Percentiles rank a stretch among this genome's conserved stretches.
phyloP scores from a whole-genome alignment of 352 stramenopile species.

The Phytophthora sojae region DNA sequence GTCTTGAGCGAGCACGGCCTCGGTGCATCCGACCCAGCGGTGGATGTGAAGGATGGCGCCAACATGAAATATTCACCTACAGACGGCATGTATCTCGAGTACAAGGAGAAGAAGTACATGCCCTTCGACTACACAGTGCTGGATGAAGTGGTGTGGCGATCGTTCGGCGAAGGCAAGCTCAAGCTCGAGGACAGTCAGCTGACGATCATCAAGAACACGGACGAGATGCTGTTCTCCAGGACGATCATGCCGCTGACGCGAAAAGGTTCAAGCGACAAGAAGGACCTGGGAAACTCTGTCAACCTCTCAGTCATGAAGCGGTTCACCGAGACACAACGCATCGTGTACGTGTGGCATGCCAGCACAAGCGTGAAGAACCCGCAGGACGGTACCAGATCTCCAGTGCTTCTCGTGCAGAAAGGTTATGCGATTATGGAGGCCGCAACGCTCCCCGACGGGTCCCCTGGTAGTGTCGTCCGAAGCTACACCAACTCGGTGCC shows the following conservation, averaged over 20 bases:
- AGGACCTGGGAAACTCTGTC: slow-evolving; percentile 17
- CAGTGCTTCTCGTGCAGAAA: slow-evolving; percentile 37
- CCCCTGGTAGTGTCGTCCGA: slow-evolving; percentile 21
- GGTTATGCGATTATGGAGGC: slow-evolving; percentile 19
- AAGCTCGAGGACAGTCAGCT: slow-evolving; percentile 31
- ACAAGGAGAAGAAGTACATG: slow-evolving; percentile 49
- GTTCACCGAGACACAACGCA: slow-evolving; percentile 15
- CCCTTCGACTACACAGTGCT: slow-evolving; percentile 40
- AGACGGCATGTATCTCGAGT: slow-evolving; percentile 41
- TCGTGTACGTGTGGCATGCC: slow-evolving; percentile 29
- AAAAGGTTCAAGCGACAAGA: slow-evolving; percentile 8
- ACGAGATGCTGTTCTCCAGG: slow-evolving; percentile 31
- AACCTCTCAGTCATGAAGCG: slow-evolving; percentile 34
- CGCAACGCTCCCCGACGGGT: slow-evolving; percentile 35
- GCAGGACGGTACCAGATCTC: neutral
- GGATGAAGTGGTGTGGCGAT: slow-evolving; percentile 45
- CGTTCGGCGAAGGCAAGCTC: slow-evolving; percentile 34
- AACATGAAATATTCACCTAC: slow-evolving; percentile 35
- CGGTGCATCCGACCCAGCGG: slow-evolving; percentile 21
- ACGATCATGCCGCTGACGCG: slow-evolving; percentile 7
- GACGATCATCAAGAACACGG: slow-evolving; percentile 21
- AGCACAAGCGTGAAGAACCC: slow-evolving; percentile 17
- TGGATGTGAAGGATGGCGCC: slow-evolving; percentile 20
- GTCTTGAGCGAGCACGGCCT: slow-evolving; percentile 26
- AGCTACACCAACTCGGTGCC: slow-evolving; percentile 42